Evolutionary conservation across 2,329 filamentous ascomycete species (phyloP), one percentile per base, ranked within the genome.

Genomic region (Lasiodiplodia gonubiensis): DNA sequence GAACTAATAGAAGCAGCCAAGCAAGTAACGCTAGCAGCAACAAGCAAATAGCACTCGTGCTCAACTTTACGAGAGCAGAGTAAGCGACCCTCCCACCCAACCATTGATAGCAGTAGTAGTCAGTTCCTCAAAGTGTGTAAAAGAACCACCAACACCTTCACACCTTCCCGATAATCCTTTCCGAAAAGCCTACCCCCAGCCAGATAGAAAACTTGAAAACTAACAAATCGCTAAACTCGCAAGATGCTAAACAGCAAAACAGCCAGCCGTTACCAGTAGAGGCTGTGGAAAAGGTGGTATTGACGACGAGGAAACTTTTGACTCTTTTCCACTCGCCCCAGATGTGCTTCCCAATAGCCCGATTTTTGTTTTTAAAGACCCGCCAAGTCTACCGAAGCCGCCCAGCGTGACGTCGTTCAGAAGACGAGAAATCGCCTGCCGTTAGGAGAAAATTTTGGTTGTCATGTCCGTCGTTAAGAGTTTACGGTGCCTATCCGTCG

Each of bases 401-500:
- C 72, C 66, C 69, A 69, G 72, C 76, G 70, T 78, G 68, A 76
- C 71, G 72, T 73, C 75, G 69, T 77, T 66, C 74, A 64, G 69
- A 70, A 74, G 75, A 75, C 72, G 70, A 73, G 71, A 57, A 37
- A 64, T 54, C 61, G 61, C 61, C 61, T 64, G 37, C 61, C 61
- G 46, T 64, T 64, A 64, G 61, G 61, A 54, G 53, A 64, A 42
- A 21, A 8, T 53, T 39, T 53, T 51, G 55, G 21, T 64, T 53
- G 46, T 64, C 61, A 54, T 64, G 61, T 64, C 61, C 48, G 42
- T 54, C 49, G 33, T 54, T 37, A 64, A 51, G 37, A 53, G 61
- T 53, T 46, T 49, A 35, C 49, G 60, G 60, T 30, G 48, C 48
- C 61, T 54, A 21, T 42, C 61, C 49, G 35, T 63, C 59, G 39